These are phyloP conservation scores for Naganishia liquefaciens DNA, from an alignment of 1,284 basidiomycete genomes.

Conservation along the genomic window DNA sequence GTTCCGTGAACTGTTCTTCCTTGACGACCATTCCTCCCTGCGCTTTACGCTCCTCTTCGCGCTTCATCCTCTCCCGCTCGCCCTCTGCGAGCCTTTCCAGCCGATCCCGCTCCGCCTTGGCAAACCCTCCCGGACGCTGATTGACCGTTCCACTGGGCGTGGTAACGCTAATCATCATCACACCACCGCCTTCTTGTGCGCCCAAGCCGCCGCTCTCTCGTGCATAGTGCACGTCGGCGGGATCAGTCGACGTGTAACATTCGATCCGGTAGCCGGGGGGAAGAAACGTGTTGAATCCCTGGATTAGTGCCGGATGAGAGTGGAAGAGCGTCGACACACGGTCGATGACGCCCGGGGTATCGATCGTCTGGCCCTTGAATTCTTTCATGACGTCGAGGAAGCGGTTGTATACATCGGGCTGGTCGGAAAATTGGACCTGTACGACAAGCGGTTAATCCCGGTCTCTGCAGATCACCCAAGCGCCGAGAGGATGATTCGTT, in stretches of 20 bases:
- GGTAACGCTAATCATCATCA: conserved; percentile 88
- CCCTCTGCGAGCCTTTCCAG: conserved; percentile 25
- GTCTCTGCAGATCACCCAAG: no score
- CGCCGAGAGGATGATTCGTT: no score
- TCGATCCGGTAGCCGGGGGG: conserved; percentile 97
- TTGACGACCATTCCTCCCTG: conserved; percentile 2
- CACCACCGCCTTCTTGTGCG: conserved; percentile 58
- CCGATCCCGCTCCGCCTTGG: conserved; percentile 42
- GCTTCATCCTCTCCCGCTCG: conserved; percentile 29
- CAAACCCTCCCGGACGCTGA: conserved; percentile 55
- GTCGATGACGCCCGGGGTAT: conserved; percentile 97
- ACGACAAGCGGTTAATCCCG: no score
- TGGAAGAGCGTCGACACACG: conserved; percentile 94
- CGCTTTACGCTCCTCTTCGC: conserved; percentile 19
- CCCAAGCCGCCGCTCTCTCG: conserved; percentile 12
- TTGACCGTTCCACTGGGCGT: conserved; percentile 84
- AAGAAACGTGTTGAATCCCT: conserved; percentile 99
- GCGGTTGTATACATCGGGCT: conserved; percentile 94
- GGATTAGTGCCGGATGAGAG: conserved; percentile 88
- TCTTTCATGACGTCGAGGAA: conserved; percentile 99
- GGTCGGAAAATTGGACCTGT: conserved; percentile 77
- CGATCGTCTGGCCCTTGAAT: conserved; percentile 92
- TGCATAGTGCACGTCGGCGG: conserved; percentile 40
- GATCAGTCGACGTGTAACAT: conserved; percentile 67
- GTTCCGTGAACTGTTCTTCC: conserved; percentile 10